Conservation (phyloP, 2,329 filamentous ascomycete species). For the Pseudogymnoascus sp. region DNA sequence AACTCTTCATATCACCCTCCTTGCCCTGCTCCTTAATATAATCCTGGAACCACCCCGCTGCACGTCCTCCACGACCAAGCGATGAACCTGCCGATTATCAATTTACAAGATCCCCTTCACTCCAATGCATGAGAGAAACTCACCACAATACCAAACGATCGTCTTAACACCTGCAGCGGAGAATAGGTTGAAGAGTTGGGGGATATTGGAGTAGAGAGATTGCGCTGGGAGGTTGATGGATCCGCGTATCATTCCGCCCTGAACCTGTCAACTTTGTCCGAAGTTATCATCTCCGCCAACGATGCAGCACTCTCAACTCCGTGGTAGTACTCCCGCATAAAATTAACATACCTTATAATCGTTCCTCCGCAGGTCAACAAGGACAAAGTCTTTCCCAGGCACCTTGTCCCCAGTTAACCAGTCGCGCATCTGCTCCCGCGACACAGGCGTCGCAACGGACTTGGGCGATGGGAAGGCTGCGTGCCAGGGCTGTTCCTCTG, state of each 20-base stretch:
- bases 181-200: slow-evolving; percentile 26
- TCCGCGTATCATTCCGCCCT: slow-evolving; percentile 29
- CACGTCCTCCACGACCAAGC: slow-evolving; percentile 30
- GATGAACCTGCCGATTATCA: slow-evolving; percentile 29
- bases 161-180: slow-evolving; percentile 20
- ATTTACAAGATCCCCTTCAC: neutral
- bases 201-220: slow-evolving; percentile 26
- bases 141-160: slow-evolving; percentile 29
- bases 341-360: slow-evolving; percentile 29
- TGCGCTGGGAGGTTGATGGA: slow-evolving; percentile 31
- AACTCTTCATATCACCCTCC: slow-evolving; percentile 27
- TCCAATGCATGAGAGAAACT: neutral
- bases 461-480: slow-evolving; percentile 14
- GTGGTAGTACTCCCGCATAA: neutral
- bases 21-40: slow-evolving; percentile 24
- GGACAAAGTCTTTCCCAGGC: slow-evolving; percentile 20
- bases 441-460: neutral
- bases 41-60: slow-evolving; percentile 33
- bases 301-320: slow-evolving; percentile 7
- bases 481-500: slow-evolving; percentile 12
- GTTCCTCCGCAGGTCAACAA: slow-evolving; percentile 30
- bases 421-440: slow-evolving; percentile 10
- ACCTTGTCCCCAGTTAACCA: slow-evolving; percentile 9
- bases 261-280: slow-evolving; percentile 1
- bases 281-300: neutral